Conservation (phyloP, 257 asterid genomes). For the Nicotiana tomentosiformis region DNA sequence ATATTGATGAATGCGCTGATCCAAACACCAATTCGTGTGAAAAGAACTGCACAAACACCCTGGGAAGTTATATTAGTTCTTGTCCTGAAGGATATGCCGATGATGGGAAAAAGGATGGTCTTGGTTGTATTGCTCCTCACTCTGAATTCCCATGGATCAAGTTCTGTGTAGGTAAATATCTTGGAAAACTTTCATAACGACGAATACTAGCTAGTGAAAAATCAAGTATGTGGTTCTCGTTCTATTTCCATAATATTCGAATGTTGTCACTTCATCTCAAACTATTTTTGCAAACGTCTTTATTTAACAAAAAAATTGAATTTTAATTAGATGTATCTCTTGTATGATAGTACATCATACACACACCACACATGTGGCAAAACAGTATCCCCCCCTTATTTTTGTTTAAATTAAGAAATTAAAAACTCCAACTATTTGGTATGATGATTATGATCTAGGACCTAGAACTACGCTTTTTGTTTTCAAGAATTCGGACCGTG, state of each 20-base stretch:
- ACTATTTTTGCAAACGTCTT: background rate
- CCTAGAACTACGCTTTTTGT: background rate
- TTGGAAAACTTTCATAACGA: background rate
- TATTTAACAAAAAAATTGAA: background rate
- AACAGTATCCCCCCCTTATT: background rate
- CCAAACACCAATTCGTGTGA: slow-evolving; percentile 30
- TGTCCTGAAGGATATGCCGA: slow-evolving; percentile 43
- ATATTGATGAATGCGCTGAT: slow-evolving; percentile 42
- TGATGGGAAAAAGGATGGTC: slow-evolving; percentile 35
- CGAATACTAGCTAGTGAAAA: background rate
- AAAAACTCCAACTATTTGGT: too few relatives aligned
- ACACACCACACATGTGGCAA: background rate
- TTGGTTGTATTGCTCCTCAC: slow-evolving; percentile 37
- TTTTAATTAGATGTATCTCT: background rate
- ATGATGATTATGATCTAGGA: background rate
- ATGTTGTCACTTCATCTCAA: background rate
- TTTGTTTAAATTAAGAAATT: too few relatives aligned
- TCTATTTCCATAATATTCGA: too few relatives aligned
- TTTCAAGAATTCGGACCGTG: background rate
- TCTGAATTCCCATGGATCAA: slow-evolving; percentile 36
- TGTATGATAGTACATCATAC: background rate
- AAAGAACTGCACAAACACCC: slow-evolving; percentile 29
- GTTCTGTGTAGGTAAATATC: slow-evolving; percentile 40
- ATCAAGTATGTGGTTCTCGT: too few relatives aligned
- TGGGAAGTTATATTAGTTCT: slow-evolving; percentile 36